phyloP scores from a whole-genome alignment of 2,329 filamentous ascomycete genomes.

The Penicillium sp. region DNA sequence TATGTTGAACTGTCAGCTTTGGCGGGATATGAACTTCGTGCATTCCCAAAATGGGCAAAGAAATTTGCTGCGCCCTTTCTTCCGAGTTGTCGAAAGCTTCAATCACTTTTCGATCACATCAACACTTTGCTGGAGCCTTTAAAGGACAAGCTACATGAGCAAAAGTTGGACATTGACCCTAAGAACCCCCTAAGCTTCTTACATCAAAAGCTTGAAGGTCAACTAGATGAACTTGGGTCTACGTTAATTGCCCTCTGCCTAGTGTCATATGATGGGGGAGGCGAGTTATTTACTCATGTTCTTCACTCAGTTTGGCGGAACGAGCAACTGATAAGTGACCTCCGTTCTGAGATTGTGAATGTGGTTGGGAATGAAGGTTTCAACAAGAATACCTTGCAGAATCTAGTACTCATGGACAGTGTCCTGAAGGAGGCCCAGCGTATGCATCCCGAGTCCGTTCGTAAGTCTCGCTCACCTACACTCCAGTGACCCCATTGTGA shows the following conservation, averaged over 20 bases:
- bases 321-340: slow-evolving; percentile 4
- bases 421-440: slow-evolving; percentile 25
- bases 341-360: slow-evolving; percentile 7
- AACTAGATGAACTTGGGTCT: neutral
- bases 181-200: too few species aligned
- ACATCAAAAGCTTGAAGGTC: too few species aligned
- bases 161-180: too few species aligned
- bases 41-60: too few species aligned
- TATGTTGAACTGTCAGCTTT: slow-evolving; percentile 4
- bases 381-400: slow-evolving; percentile 4
- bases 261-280: slow-evolving; percentile 2
- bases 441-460: slow-evolving; percentile 11
- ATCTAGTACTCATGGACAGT: slow-evolving; percentile 22
- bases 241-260: slow-evolving; percentile 3
- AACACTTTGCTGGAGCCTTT: too few species aligned
- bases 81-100: too few species aligned
- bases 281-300: slow-evolving; percentile 1
- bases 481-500: neutral
- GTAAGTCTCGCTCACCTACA: neutral
- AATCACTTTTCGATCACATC: too few species aligned
- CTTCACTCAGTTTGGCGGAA: neutral
- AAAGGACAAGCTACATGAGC: too few species aligned
- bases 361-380: slow-evolving; percentile 6
- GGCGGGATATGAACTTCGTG: neutral
- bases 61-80: too few species aligned